Evolutionary conservation across 805 yeast genomes (phyloP).

Genomic region (Saccharomycopsis fibuligera): DNA sequence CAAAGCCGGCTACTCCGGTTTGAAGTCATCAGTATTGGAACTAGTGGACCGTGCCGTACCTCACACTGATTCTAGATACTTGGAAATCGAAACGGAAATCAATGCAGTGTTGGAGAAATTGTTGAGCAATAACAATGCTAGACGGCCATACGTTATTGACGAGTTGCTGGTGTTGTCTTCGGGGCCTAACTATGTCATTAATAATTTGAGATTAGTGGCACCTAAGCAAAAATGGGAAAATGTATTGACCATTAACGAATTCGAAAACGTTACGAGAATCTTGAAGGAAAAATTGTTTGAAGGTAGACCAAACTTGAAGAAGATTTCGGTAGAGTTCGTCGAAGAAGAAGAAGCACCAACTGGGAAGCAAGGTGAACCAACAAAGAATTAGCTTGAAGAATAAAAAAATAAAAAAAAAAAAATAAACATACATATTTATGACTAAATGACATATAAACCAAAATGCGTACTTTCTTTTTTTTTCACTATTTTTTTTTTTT

Average conservation of each 20-base stretch:
- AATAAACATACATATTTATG: no score
- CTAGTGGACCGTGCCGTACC: constrained; percentile 68
- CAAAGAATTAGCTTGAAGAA: no score
- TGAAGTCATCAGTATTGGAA: constrained; percentile 64
- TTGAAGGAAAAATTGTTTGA: constrained; percentile 17
- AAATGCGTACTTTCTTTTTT: no score
- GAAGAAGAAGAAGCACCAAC: constrained; percentile 11
- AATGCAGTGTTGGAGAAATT: constrained; percentile 30
- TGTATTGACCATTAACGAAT: constrained; percentile 34
- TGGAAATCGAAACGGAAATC: constrained; percentile 35
- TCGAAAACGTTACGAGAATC: constrained; percentile 33
- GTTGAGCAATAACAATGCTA: constrained; percentile 37
- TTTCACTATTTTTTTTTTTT: no score
- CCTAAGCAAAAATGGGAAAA: constrained; percentile 43
- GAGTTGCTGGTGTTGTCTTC: constrained; percentile 45
- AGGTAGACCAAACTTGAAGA: constrained; percentile 17
- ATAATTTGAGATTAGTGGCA: constrained; percentile 30
- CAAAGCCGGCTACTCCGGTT: constrained; percentile 77
- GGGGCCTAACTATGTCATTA: constrained; percentile 50
- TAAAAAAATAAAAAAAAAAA: no score
- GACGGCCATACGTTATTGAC: constrained; percentile 32
- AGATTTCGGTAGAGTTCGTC: constrained; percentile 20
- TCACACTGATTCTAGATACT: constrained; percentile 42
- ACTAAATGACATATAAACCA: no score
- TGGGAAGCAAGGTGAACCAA: neutral